Conservation (phyloP, 2,329 filamentous ascomycete genomes). For the Fusarium sp. region DNA sequence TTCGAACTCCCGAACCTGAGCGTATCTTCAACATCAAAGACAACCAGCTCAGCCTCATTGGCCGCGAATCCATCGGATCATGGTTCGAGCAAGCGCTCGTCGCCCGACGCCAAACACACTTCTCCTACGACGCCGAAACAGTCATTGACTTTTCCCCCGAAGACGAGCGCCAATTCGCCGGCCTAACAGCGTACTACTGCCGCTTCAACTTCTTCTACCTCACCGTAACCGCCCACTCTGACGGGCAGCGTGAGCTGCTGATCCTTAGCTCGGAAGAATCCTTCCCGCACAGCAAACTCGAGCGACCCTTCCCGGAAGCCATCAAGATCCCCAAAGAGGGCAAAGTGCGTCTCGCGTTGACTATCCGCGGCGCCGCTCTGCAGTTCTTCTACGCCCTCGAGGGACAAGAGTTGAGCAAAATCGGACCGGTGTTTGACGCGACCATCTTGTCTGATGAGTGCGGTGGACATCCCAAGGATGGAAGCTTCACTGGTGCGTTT, state of each 20-base stretch:
- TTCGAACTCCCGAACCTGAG: conserved; percentile 67
- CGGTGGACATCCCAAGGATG: conserved; percentile 70
- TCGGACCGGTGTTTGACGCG: conserved; percentile 70
- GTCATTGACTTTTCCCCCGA: conserved; percentile 65
- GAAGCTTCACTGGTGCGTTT: conserved; percentile 74
- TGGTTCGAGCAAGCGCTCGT: conserved; percentile 72
- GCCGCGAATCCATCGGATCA: conserved; percentile 67
- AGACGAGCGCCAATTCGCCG: conserved; percentile 73
- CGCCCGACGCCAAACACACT: conserved; percentile 68
- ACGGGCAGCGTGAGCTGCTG: conserved; percentile 69
- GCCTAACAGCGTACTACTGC: conserved; percentile 72
- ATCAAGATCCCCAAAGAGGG: conserved; percentile 67
- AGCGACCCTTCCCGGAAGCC: conserved; percentile 57
- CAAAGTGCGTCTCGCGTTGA: conserved; percentile 66
- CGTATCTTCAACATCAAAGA: conserved; percentile 62
- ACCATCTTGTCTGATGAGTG: conserved; percentile 73
- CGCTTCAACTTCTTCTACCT: conserved; percentile 76
- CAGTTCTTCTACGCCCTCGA: conserved; percentile 70
- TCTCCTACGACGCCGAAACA: conserved; percentile 72
- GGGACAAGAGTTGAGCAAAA: conserved; percentile 58
- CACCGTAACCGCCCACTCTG: conserved; percentile 67
- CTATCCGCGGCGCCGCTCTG: conserved; percentile 63
- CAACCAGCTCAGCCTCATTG: conserved; percentile 61
- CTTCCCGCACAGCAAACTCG: conserved; percentile 65
- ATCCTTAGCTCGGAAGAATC: conserved; percentile 69